Base-by-base conservation (phyloP, 2,329 filamentous ascomycete genomes). In the Scorias spongiosa region DNA sequence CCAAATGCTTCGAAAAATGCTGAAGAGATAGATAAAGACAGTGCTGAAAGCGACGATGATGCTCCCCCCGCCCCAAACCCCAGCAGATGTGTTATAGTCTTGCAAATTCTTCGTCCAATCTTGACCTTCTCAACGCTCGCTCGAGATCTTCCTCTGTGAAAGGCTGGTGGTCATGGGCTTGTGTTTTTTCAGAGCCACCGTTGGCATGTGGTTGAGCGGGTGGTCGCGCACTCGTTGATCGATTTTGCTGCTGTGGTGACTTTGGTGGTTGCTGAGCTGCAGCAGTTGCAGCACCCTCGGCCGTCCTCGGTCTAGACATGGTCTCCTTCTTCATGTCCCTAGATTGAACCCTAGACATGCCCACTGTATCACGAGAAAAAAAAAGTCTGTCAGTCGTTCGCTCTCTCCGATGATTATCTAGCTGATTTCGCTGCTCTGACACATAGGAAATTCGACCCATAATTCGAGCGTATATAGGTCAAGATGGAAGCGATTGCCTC, bases 61-160 rank as follows among this genome's bases (percentile, higher is more conserved):
- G n/a, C n/a, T n/a, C n/a, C n/a, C n/a, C n/a, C n/a, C n/a, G n/a
- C n/a, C n/a, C n/a, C n/a, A n/a, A n/a, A n/a, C n/a, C n/a, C 20
- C 20, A 26, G 20, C 20, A 26, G 20, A 26, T 7, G 20, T 26
- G 7, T 7, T 26, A 26, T 7, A 26, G 7, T 26, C 20, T 26
- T 26, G 20, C 20, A 26, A 26, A 26, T 3, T 26, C 20, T 5
- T 59, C 55, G 28, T 53, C 51, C n/a, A 63, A 48, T 46, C 65
- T 61, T 4, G 65, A 66, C 36, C 59, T 57, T 41, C 64, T 57
- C 42, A 70, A 51, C 0, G 68, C 68, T 8, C 64, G 52, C 37
- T 63, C 62, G 39, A 71, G 59, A 26, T 70, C 66, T 42, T 67
- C 63, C 20, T 65, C 58, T 2, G 65, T 61, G 49, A 70, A 71